phyloP scores from a whole-genome alignment of 768 basidiomycete genomes.

The Mycena vitilis region DNA sequence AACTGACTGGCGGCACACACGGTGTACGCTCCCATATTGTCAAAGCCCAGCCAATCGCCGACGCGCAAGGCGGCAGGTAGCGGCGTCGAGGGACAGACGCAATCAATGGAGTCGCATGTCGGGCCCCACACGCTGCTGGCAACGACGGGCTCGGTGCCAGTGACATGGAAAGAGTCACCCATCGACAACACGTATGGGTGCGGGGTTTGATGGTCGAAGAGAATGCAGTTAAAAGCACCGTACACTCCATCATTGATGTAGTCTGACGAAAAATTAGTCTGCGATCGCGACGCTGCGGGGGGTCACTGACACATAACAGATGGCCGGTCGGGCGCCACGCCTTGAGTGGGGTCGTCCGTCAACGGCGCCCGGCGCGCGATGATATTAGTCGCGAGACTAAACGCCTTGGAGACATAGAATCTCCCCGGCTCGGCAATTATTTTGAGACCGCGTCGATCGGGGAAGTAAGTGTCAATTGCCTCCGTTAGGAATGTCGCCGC shows the following conservation, averaged over 20 bases:
- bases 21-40: slow-evolving; percentile 98
- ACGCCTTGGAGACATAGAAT: slow-evolving; percentile 92
- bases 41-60: slow-evolving; percentile 97
- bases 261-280: slow-evolving; percentile 62
- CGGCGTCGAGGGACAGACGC: slow-evolving; percentile 74
- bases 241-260: slow-evolving; percentile 99
- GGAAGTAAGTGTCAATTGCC: slow-evolving; percentile 85
- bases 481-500: slow-evolving; percentile 77
- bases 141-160: slow-evolving; percentile 46
- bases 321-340: slow-evolving; percentile 49
- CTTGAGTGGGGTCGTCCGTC: slow-evolving; percentile 41
- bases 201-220: slow-evolving; percentile 96
- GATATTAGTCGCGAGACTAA: slow-evolving; percentile 91
- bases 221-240: slow-evolving; percentile 94
- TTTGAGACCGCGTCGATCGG: slow-evolving; percentile 72
- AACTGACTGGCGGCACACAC: slow-evolving; percentile 95
- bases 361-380: slow-evolving; percentile 86
- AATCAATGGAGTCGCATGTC: slow-evolving; percentile 98
- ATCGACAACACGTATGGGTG: slow-evolving; percentile 85
- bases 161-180: slow-evolving; percentile 71
- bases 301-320: slow-evolving; percentile 88
- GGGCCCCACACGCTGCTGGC: slow-evolving; percentile 94
- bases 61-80: slow-evolving; percentile 81
- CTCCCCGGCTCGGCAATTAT: slow-evolving; percentile 97
- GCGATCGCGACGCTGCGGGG: slow-evolving; percentile 43